A percentile compares a stretch with the other conserved stretches of the same genome.
These are phyloP conservation scores for Tilletiopsis washingtonensis DNA, from an alignment of 1,284 basidiomycete species.

Conservation along the genomic window DNA sequence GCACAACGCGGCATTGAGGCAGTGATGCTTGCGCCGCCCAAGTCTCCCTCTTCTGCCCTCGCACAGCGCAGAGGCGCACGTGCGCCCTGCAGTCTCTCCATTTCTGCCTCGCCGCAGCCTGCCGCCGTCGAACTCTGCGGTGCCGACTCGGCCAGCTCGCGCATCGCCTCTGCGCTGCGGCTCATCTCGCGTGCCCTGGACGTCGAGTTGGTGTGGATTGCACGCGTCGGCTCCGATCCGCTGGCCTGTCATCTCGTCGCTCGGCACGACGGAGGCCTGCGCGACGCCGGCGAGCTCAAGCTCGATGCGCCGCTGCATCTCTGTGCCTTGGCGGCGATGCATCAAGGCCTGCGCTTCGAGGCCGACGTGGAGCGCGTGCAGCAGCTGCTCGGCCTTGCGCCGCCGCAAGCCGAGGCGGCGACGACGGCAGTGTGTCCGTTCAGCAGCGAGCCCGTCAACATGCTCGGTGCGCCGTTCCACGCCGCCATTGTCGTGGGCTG, in stretches of 20 bases:
- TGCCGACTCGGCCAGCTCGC: no score
- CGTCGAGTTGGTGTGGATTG: slow-evolving; percentile 8
- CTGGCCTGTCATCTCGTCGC: slow-evolving; percentile 2
- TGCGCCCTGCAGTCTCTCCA: no score
- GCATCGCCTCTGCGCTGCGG: no score
- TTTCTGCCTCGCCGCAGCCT: no score
- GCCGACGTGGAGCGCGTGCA: slow-evolving; percentile 1
- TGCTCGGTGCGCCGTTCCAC: not conserved
- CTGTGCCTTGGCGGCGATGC: slow-evolving; percentile 7
- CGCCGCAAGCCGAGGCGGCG: not conserved
- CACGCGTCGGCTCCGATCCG: slow-evolving; percentile 5
- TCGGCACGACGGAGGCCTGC: not conserved
- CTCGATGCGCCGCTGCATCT: slow-evolving; percentile 5
- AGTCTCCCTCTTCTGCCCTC: no score
- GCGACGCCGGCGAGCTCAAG: not conserved
- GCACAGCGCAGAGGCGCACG: no score
- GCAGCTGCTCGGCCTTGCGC: slow-evolving; percentile 1
- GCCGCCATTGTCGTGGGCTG: slow-evolving; percentile 5
- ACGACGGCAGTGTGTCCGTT: no score
- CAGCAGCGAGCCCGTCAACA: no score
- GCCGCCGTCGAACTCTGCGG: no score
- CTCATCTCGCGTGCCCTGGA: no score
- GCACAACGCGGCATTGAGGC: no score
- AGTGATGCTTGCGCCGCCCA: no score
- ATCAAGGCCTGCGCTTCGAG: slow-evolving; percentile 5